phyloP scores from a whole-genome alignment of 371 early-diverging fungal species.

The Mortierella sp. region DNA sequence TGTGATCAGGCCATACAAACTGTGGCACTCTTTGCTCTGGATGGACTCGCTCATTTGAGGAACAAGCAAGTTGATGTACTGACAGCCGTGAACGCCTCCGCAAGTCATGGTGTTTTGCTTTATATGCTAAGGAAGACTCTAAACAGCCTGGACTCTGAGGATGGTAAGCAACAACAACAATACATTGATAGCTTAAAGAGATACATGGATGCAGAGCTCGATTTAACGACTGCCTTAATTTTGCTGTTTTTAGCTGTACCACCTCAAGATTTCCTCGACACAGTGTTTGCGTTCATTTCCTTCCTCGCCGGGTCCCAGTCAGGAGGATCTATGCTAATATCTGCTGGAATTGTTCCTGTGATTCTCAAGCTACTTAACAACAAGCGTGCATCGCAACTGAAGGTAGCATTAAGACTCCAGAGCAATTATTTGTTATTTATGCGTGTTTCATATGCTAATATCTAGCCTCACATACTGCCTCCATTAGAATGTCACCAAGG shows the following conservation, averaged over 20 bases:
- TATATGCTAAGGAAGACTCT: constrained; percentile 80
- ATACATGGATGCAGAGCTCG: neutral
- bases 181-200: neutral
- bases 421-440: neutral
- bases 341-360: constrained; percentile 89
- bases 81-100: constrained; percentile 90
- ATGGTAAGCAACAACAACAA: constrained; percentile 18
- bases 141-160: constrained; percentile 60
- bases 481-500: constrained; percentile 72
- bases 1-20: constrained; percentile 73
- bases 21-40: constrained; percentile 83
- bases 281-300: constrained; percentile 81
- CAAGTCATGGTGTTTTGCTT: constrained; percentile 93
- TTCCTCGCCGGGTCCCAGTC: constrained; percentile 82
- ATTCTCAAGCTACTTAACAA: constrained; percentile 74
- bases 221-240: neutral
- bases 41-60: constrained; percentile 85
- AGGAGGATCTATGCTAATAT: constrained; percentile 91
- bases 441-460: neutral
- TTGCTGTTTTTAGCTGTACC: constrained; percentile 49
- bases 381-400: constrained; percentile 63
- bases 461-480: neutral
- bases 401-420: constrained; percentile 58
- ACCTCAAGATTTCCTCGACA: constrained; percentile 85
- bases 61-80: constrained; percentile 82